phyloP scores from a whole-genome alignment of 768 basidiomycete species.

The Podaxis mareebaensis region DNA sequence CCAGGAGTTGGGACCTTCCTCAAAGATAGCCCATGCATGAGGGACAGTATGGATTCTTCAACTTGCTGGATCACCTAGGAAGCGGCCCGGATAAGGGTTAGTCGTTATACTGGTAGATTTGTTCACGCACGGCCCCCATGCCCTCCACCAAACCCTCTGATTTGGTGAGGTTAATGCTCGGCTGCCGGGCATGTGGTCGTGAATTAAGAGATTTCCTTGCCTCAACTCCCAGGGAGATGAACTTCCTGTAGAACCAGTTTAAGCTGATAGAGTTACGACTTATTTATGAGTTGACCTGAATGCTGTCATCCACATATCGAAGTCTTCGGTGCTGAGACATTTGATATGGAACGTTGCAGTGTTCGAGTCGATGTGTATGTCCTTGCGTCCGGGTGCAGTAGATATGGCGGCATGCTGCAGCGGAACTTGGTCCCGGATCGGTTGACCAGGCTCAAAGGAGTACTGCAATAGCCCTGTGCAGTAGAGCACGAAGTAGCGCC shows the following conservation, averaged over 20 bases:
- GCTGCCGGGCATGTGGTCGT: conserved; percentile 42
- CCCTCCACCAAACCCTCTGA: conserved; percentile 60
- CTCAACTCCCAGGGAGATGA: conserved; percentile 53
- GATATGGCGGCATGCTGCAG: conserved; percentile 76
- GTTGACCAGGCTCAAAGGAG: conserved; percentile 70
- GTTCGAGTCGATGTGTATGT: conserved; percentile 79
- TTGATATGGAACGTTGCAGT: conserved; percentile 82
- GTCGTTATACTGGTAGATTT: not conserved
- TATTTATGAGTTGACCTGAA: conserved; percentile 52
- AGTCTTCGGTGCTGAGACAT: conserved; percentile 71
- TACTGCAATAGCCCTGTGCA: conserved; percentile 74
- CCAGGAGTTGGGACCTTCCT: conserved; percentile 38
- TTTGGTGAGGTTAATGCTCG: conserved; percentile 46
- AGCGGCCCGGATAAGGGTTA: not conserved
- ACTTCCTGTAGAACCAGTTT: conserved; percentile 48
- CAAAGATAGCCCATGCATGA: conserved; percentile 40
- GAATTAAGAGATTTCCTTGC: conserved; percentile 42
- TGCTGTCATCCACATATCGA: conserved; percentile 71
- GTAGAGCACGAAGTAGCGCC: conserved; percentile 75
- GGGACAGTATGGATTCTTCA: conserved; percentile 49
- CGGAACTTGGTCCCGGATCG: conserved; percentile 68
- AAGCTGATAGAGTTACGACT: conserved; percentile 14
- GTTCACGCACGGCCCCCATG: conserved; percentile 56
- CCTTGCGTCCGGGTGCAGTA: conserved; percentile 68
- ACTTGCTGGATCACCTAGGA: conserved; percentile 58